phyloP scores from a whole-genome alignment of 106 monocot species.

The Xerophyta viscosa region DNA sequence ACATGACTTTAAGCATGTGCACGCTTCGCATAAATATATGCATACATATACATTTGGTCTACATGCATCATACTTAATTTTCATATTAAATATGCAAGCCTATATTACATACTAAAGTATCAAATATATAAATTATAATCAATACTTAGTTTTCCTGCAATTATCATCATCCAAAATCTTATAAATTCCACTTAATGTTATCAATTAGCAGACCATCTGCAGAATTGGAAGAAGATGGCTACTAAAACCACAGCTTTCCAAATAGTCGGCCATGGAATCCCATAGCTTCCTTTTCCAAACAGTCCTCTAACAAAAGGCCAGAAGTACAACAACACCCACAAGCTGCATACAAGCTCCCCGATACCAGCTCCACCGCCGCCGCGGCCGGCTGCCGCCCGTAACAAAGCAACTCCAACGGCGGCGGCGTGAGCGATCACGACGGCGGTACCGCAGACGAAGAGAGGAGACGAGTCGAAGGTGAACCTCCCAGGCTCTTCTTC shows the following conservation, averaged over 20 bases:
- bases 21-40: too few relatives aligned
- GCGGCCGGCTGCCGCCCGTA: not conserved
- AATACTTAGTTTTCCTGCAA: too few relatives aligned
- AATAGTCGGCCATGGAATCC: conserved; percentile 45
- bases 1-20: too few relatives aligned
- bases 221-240: conserved; percentile 20
- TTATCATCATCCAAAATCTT: too few relatives aligned
- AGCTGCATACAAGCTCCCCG: conserved; percentile 32
- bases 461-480: conserved; percentile 48
- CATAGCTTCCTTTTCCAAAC: conserved; percentile 35
- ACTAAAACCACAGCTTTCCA: conserved; percentile 21
- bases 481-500: conserved; percentile 23
- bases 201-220: not conserved
- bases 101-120: too few relatives aligned
- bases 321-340: conserved; percentile 32
- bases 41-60: too few relatives aligned
- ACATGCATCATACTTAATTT: too few relatives aligned
- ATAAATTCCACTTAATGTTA: not conserved
- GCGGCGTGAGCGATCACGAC: conserved; percentile 24
- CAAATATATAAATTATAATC: too few relatives aligned
- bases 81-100: too few relatives aligned
- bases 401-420: conserved; percentile 11
- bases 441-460: conserved; percentile 35
- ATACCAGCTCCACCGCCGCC: conserved; percentile 2
- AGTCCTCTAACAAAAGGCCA: conserved; percentile 52